A percentile compares a stretch with the other conserved stretches of the same genome.
phyloP scores from a whole-genome alignment of 148 eudicot species.

The Vaccinium vitisidaea region DNA sequence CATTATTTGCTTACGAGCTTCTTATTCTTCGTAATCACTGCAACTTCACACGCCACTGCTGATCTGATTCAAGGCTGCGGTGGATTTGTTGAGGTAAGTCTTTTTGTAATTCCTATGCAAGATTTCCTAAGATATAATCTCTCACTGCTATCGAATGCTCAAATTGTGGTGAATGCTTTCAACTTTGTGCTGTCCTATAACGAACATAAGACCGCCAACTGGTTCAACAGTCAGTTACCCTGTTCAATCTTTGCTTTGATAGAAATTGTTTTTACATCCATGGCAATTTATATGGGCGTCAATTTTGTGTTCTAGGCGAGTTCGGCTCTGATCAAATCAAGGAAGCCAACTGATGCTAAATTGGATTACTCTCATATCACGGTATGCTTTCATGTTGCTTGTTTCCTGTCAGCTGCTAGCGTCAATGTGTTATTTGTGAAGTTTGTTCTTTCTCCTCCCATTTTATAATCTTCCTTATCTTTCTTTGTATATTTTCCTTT shows the following conservation, averaged over 20 bases:
- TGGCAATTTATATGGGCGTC: slow-evolving; percentile 12
- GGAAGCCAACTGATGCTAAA: slow-evolving; percentile 72
- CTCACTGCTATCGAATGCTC: not conserved
- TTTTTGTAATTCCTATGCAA: not conserved
- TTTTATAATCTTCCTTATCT: not conserved
- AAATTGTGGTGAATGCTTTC: not conserved
- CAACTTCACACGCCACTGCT: slow-evolving; percentile 31
- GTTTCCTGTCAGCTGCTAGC: not conserved
- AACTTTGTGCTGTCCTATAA: not conserved
- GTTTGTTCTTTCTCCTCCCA: not conserved
- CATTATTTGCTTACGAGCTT: not conserved
- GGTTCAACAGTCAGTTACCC: not conserved
- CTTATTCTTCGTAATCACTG: not conserved
- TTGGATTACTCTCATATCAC: slow-evolving; percentile 96
- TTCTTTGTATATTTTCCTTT: slow-evolving; percentile 1
- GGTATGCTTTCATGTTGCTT: slow-evolving; percentile 37
- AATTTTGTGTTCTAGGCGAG: slow-evolving; percentile 60
- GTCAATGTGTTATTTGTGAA: not conserved
- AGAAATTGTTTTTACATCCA: not conserved
- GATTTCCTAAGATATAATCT: not conserved
- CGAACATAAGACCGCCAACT: not conserved
- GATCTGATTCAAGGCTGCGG: slow-evolving; percentile 97
- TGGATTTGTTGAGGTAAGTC: slow-evolving; percentile 80
- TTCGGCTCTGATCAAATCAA: slow-evolving; percentile 70
- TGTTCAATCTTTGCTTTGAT: not conserved